phyloP scores from a whole-genome alignment of 805 yeast genomes.

The Pichia pseudocactophila region DNA sequence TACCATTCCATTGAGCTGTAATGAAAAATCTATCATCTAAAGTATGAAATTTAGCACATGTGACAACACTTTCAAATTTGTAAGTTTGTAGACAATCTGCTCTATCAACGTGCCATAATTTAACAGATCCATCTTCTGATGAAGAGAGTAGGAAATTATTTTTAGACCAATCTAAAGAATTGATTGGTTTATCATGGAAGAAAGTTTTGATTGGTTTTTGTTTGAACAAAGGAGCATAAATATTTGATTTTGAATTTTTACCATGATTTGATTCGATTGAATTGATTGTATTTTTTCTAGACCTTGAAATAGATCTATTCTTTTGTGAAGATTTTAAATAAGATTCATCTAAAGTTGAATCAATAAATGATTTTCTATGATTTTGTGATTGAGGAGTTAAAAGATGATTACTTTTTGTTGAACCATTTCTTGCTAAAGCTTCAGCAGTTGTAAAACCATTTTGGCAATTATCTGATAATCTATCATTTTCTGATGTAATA shows the following conservation, averaged over 20 bases:
- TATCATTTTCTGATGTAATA: conserved; percentile 59
- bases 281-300: conserved; percentile 6
- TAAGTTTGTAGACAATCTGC: conserved; percentile 54
- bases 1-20: conserved; percentile 72
- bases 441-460: neutral
- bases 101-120: conserved; percentile 78
- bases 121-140: conserved; percentile 77
- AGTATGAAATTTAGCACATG: conserved; percentile 74
- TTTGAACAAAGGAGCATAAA: conserved; percentile 72
- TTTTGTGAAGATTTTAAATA: conserved; percentile 12
- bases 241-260: conserved; percentile 18
- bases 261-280: neutral
- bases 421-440: neutral
- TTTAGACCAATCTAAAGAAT: conserved; percentile 82
- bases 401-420: neutral
- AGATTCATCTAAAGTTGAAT: conserved; percentile 7
- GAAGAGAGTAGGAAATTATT: conserved; percentile 73
- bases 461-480: conserved; percentile 25
- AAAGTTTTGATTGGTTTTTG: conserved; percentile 52
- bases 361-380: conserved; percentile 7
- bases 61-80: conserved; percentile 72
- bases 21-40: conserved; percentile 79
- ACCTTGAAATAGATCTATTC: conserved; percentile 3
- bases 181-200: conserved; percentile 55
- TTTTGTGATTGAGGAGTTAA: neutral